phyloP scores from a whole-genome alignment of 257 asterid genomes.

The Primulina tabacum region DNA sequence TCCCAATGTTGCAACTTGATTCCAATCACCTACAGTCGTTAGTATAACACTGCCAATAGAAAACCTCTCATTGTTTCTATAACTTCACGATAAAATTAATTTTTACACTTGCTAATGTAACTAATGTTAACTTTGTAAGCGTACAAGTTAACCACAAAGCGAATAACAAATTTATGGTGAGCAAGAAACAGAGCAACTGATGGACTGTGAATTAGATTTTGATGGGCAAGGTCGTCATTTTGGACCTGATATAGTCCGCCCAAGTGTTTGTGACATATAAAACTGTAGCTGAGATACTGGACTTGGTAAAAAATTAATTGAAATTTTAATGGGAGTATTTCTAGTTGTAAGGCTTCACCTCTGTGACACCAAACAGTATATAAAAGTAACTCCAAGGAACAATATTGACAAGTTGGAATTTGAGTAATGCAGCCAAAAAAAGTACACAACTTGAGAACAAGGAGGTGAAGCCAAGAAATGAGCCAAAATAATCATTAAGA shows the following conservation, averaged over 20 bases:
- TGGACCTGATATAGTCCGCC: too few relatives aligned
- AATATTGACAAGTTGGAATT: slow-evolving; percentile 1
- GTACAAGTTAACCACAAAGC: too few relatives aligned
- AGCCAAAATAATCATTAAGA: neutral
- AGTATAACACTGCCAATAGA: neutral
- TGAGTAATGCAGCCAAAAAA: neutral
- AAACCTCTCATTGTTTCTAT: neutral
- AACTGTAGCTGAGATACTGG: too few relatives aligned
- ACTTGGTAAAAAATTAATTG: neutral
- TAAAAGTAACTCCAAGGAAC: slow-evolving; percentile 11
- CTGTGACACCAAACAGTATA: neutral
- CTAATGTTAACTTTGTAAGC: too few relatives aligned
- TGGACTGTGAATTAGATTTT: neutral
- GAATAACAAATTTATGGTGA: slow-evolving; percentile 3
- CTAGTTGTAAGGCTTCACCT: neutral
- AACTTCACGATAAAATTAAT: too few relatives aligned
- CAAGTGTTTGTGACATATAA: too few relatives aligned
- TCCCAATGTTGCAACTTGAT: neutral
- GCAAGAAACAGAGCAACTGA: slow-evolving; percentile 5
- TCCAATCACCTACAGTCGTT: neutral
- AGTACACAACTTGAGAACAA: neutral
- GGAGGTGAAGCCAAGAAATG: neutral
- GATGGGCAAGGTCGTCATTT: neutral
- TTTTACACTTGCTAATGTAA: too few relatives aligned
- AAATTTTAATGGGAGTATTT: slow-evolving; percentile 6